Conservation (phyloP, 1,139 yeast genomes). For the Saccharomyces pastorianus region DNA sequence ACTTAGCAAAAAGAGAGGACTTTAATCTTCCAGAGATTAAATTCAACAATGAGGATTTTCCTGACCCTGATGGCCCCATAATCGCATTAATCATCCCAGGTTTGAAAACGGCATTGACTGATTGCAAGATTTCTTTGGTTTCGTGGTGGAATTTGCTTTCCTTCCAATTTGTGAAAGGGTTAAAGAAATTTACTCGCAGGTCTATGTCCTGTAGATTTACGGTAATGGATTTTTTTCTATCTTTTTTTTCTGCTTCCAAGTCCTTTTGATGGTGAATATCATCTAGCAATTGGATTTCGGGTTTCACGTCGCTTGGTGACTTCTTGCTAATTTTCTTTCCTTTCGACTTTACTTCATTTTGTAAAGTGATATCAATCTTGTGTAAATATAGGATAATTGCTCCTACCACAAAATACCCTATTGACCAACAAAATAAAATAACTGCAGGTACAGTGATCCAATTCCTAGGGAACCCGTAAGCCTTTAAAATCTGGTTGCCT, state of each 20-base stretch:
- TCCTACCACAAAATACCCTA: conserved; percentile 48
- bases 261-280: conserved; percentile 7
- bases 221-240: conserved; percentile 7
- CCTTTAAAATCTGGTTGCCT: conserved; percentile 40
- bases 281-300: not conserved
- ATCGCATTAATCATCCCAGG: conserved; percentile 67
- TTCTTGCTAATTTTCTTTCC: conserved; percentile 6
- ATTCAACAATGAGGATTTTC: conserved; percentile 69
- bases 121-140: conserved; percentile 38
- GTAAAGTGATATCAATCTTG: conserved; percentile 42
- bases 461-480: conserved; percentile 53
- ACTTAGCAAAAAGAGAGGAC: conserved; percentile 36
- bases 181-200: conserved; percentile 13
- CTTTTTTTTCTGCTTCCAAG: conserved; percentile 8
- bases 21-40: conserved; percentile 55
- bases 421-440: conserved; percentile 50
- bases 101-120: conserved; percentile 49
- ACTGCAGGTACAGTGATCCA: conserved; percentile 68
- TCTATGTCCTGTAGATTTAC: conserved; percentile 15
- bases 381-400: conserved; percentile 39
- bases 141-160: conserved; percentile 9
- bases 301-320: not conserved
- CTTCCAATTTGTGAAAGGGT: conserved; percentile 6
- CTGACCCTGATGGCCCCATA: conserved; percentile 87
- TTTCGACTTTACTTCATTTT: conserved; percentile 19